Evolutionary conservation across 257 asterid species (phyloP).

Genomic region (Salvia splendens): DNA sequence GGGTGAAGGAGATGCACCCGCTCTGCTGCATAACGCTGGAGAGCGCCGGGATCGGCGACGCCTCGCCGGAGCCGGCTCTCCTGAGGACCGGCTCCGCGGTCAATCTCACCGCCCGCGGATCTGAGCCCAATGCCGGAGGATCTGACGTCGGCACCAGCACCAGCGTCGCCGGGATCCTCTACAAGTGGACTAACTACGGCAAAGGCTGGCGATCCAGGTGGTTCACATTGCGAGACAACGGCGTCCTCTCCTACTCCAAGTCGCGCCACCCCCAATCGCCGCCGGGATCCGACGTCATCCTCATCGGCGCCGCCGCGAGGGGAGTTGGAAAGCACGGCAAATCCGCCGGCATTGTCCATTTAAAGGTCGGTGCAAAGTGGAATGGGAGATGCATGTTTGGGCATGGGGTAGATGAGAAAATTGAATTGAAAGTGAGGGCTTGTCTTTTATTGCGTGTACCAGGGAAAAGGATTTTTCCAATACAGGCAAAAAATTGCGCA

Average conservation of each 20-base stretch:
- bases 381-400: background rate
- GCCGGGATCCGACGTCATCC: no score
- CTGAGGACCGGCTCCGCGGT: conserved; percentile 76
- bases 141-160: conserved; percentile 54
- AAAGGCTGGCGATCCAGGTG: conserved; percentile 98
- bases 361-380: conserved; percentile 52
- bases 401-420: conserved; percentile 17
- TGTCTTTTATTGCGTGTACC: conserved; percentile 48
- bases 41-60: conserved; percentile 58
- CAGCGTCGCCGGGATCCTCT: conserved; percentile 64
- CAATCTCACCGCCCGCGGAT: conserved; percentile 45
- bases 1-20: conserved; percentile 91
- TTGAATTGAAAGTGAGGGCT: conserved; percentile 37
- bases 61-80: conserved; percentile 67
- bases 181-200: conserved; percentile 93
- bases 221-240: conserved; percentile 72
- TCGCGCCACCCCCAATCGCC: conserved; percentile 1
- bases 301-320: no score
- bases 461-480: conserved; percentile 34
- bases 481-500: conserved; percentile 41
- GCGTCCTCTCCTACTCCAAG: conserved; percentile 81
- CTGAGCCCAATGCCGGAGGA: conserved; percentile 64
- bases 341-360: conserved; percentile 69
- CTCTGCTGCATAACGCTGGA: conserved; percentile 86
- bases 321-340: conserved; percentile 48